A percentile compares a stretch with the other conserved stretches of the same genome.
phyloP scores from a whole-genome alignment of 148 eudicot genomes.

The Rhododendron vialii region DNA sequence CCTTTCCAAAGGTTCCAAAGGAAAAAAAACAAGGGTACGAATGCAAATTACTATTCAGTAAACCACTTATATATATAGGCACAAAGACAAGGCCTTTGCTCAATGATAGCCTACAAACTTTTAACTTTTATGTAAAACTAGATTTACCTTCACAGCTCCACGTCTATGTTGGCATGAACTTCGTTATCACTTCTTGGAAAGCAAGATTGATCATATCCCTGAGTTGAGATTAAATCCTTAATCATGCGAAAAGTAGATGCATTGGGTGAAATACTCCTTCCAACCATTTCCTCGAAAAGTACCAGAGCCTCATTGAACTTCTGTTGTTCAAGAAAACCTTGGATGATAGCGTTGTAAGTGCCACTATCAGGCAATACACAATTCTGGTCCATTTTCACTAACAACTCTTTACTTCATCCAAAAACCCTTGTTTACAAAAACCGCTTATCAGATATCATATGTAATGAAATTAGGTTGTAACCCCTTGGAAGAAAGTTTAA shows the following conservation, averaged over 20 bases:
- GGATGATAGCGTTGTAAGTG: no score
- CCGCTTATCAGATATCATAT: no score
- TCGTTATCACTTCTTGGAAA: neutral
- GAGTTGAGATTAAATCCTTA: neutral
- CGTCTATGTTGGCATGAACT: neutral
- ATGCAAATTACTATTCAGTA: no score
- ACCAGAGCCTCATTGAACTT: neutral
- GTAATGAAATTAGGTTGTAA: no score
- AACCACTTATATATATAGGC: neutral
- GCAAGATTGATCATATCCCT: neutral
- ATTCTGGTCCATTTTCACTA: neutral
- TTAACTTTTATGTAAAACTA: neutral
- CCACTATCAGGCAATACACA: no score
- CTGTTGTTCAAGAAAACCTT: neutral
- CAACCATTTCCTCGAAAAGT: constrained; percentile 3
- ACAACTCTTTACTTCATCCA: no score
- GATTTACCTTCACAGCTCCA: neutral
- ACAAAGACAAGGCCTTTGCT: neutral
- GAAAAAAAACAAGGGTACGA: neutral
- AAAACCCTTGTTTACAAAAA: no score
- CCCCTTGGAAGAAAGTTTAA: no score
- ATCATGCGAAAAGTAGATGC: no score
- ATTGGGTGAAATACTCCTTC: neutral
- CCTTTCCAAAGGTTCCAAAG: neutral
- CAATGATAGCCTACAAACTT: neutral